These are phyloP conservation scores for Mucor irregularis DNA, from an alignment of 371 early-diverging fungal species.

Conservation along the genomic window DNA sequence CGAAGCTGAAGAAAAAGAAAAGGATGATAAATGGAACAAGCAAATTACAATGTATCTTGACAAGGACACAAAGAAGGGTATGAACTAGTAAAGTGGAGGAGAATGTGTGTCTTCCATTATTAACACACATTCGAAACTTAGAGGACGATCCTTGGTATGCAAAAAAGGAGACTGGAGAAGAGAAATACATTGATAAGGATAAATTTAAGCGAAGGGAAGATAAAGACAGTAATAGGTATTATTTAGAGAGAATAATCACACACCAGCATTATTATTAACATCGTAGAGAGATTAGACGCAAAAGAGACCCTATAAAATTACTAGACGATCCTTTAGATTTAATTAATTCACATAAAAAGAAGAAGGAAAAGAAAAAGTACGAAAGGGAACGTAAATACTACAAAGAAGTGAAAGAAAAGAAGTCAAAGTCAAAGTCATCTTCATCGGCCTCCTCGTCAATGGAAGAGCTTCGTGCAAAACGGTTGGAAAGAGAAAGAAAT, in stretches of 20 bases:
- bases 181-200: constrained; percentile 27
- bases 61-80: constrained; percentile 42
- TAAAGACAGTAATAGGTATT: neutral
- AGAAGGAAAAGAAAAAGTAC: neutral
- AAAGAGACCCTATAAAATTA: constrained; percentile 15
- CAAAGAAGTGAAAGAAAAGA: neutral
- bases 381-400: neutral
- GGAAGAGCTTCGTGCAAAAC: constrained; percentile 39
- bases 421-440: neutral
- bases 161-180: constrained; percentile 7
- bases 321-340: constrained; percentile 31
- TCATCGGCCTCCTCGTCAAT: constrained; percentile 22
- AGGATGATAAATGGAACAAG: constrained; percentile 59
- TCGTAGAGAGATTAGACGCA: neutral
- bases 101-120: no score
- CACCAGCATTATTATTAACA: no score
- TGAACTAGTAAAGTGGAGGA: no score
- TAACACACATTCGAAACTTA: no score
- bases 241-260: no score
- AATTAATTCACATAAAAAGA: constrained; percentile 11
- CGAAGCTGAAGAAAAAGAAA: constrained; percentile 57
- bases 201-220: constrained; percentile 1
- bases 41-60: constrained; percentile 70
- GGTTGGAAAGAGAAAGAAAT: constrained; percentile 37
- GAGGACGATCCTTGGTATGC: constrained; percentile 42